Percentiles rank a stretch among this genome's conserved stretches.
These are phyloP conservation scores for Saccharomycopsis babjevae DNA, from an alignment of 805 yeast genomes.

Conservation along the genomic window DNA sequence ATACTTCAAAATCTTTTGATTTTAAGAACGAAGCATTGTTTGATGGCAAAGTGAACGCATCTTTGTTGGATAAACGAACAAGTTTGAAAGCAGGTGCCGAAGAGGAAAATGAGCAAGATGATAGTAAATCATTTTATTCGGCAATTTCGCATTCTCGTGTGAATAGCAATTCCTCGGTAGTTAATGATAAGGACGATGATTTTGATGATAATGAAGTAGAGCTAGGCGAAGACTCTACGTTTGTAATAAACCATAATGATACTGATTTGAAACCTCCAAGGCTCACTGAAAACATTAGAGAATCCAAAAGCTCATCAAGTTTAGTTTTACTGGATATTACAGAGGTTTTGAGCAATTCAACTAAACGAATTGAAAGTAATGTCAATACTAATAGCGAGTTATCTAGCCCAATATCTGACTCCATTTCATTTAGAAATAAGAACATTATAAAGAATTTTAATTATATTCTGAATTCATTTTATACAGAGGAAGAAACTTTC, in stretches of 20 bases:
- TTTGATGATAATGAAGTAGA: neutral
- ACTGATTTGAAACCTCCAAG: neutral
- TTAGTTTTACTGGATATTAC: neutral
- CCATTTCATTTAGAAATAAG: neutral
- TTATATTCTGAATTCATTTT: neutral
- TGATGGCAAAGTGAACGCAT: neutral
- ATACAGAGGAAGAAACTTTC: neutral
- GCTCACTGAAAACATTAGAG: neutral
- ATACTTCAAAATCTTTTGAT: neutral
- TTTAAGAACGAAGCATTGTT: neutral
- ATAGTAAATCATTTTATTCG: constrained; percentile 10
- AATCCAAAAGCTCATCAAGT: neutral
- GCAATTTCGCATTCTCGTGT: constrained; percentile 6
- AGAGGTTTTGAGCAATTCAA: neutral
- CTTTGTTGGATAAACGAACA: neutral
- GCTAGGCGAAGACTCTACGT: neutral
- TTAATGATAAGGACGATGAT: neutral
- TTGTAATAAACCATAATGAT: neutral
- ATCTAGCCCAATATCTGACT: neutral
- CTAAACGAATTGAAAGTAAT: neutral
- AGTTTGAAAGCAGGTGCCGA: neutral
- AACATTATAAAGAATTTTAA: neutral
- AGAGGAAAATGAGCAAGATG: constrained; percentile 8
- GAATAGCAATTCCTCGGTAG: neutral
- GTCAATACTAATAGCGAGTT: neutral